Base-by-base conservation (phyloP, 1,284 basidiomycete genomes). In the Phaffia rhodozyma region DNA sequence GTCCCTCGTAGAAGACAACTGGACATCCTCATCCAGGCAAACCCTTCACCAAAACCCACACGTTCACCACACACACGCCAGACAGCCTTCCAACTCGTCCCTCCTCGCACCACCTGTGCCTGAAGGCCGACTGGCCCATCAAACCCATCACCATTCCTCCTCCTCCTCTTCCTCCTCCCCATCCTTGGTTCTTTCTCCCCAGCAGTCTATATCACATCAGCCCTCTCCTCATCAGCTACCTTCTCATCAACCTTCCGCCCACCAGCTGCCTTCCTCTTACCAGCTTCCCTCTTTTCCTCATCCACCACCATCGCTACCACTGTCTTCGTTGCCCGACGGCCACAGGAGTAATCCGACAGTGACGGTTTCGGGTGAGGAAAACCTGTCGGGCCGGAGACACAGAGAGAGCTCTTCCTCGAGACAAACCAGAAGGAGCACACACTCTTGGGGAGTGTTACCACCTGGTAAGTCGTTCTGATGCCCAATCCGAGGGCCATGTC, bases 401-500 rank as follows among this genome's bases (percentile, higher is more conserved):
- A 7, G 38, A 43, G 38, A 43, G 7, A 43, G 38, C 13, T 43
- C 38, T 11, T 43, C 58, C 5, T 57, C 47, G 23, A 34, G 48
- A 58, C 23, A 25, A 27, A 58, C 27, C 18, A 27, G 23, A 27
- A 27, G 47, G 2, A 48, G 47, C 43, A 50, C 29, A 29, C 34
- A 20, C 5, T 56, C 55, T 1, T 55, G 51, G 60, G 60, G 60
- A 29, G 60, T 61, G 20, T 48, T 61, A 25, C 60, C 60, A 50
- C 60, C 60, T 38, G 60, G 60, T 61, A 7, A 55, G 60, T 53
- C 23, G 38, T 43, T 16, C 38, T 16, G 2, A 2, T 43, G 13
- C 38, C 13, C 13, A 2, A 16, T 7, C 13, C 5, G 16, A 43
- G 38, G 16, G 38, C 38, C 13, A 43, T 7, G 16, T 43, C 13